phyloP scores from a whole-genome alignment of 352 stramenopile genomes.

The Blastocystis sp. region DNA sequence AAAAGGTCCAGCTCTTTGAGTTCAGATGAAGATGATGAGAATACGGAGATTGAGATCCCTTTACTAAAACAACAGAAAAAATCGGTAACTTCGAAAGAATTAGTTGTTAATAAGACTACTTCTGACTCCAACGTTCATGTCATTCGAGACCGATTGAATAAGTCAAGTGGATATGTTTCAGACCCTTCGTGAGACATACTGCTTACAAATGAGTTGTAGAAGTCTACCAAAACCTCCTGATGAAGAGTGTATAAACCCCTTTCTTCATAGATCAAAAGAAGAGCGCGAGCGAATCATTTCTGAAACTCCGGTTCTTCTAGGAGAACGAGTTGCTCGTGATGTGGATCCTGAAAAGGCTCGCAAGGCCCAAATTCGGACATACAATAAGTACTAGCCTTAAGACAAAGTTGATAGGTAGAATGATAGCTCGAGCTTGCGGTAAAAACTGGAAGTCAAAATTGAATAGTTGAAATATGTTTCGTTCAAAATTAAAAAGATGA shows the following conservation, averaged over 20 bases:
- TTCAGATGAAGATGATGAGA: not conserved
- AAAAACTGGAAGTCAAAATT: not conserved
- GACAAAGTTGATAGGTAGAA: constrained; percentile 11
- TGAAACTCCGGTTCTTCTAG: constrained; percentile 3
- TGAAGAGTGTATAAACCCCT: not conserved
- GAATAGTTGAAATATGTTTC: not conserved
- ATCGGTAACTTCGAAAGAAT: not conserved
- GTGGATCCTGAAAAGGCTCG: constrained; percentile 1
- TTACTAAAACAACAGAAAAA: not conserved
- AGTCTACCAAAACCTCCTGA: constrained; percentile 57
- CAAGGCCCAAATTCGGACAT: constrained; percentile 34
- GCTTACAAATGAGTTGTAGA: not conserved
- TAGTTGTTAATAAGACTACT: not conserved
- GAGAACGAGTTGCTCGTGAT: constrained; percentile 27
- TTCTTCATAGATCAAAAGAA: not conserved
- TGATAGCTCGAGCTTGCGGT: constrained; percentile 36
- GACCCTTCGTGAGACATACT: constrained; percentile 20
- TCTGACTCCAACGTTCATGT: not conserved
- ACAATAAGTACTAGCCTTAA: not conserved
- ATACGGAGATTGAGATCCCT: constrained; percentile 1
- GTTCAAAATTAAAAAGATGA: not conserved
- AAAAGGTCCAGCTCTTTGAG: too few species aligned
- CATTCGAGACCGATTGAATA: not conserved
- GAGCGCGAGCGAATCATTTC: not conserved
- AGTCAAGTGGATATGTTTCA: constrained; percentile 22